Conservation (phyloP, 2,329 filamentous ascomycete species). For the Graphilbum sp. region DNA sequence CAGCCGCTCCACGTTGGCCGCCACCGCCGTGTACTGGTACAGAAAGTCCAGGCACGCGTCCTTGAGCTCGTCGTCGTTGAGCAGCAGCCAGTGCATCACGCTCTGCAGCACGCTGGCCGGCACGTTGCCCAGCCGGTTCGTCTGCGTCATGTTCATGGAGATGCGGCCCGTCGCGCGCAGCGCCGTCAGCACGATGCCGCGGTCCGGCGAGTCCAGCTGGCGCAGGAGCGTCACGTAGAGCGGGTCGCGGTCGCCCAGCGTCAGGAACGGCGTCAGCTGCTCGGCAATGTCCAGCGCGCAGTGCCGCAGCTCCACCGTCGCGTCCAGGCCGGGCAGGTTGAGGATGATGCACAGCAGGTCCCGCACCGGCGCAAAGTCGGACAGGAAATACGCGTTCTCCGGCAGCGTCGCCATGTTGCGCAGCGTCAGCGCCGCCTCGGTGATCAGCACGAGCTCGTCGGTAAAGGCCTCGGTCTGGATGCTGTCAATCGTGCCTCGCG, state of each 20-base stretch:
- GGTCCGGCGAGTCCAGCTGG: slow-evolving; percentile 53
- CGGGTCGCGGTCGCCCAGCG: slow-evolving; percentile 54
- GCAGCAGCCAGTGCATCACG: slow-evolving; percentile 56
- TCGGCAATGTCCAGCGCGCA: slow-evolving; percentile 85
- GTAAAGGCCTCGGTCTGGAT: slow-evolving; percentile 57
- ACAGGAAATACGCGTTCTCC: slow-evolving; percentile 73
- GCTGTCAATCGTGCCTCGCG: slow-evolving; percentile 46
- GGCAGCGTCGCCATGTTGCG: slow-evolving; percentile 92
- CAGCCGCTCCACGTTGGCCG: slow-evolving; percentile 65
- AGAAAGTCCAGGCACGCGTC: slow-evolving; percentile 85
- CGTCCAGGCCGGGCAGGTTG: slow-evolving; percentile 56
- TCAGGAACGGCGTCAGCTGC: slow-evolving; percentile 69
- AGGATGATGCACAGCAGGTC: slow-evolving; percentile 74
- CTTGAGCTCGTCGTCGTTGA: slow-evolving; percentile 81
- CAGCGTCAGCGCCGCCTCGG: slow-evolving; percentile 73
- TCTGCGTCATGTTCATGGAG: slow-evolving; percentile 68
- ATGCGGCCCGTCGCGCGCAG: slow-evolving; percentile 73
- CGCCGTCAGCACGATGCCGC: slow-evolving; percentile 65
- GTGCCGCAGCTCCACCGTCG: slow-evolving; percentile 71
- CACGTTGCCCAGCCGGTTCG: slow-evolving; percentile 60
- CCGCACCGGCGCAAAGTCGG: slow-evolving; percentile 56
- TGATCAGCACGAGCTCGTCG: slow-evolving; percentile 58
- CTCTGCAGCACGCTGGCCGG: slow-evolving; percentile 47
- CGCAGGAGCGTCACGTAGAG: slow-evolving; percentile 60
- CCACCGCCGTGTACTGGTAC: slow-evolving; percentile 83